These are phyloP conservation scores for Yamadazyma dendronema DNA, from an alignment of 1,139 yeast genomes.

Conservation along the genomic window DNA sequence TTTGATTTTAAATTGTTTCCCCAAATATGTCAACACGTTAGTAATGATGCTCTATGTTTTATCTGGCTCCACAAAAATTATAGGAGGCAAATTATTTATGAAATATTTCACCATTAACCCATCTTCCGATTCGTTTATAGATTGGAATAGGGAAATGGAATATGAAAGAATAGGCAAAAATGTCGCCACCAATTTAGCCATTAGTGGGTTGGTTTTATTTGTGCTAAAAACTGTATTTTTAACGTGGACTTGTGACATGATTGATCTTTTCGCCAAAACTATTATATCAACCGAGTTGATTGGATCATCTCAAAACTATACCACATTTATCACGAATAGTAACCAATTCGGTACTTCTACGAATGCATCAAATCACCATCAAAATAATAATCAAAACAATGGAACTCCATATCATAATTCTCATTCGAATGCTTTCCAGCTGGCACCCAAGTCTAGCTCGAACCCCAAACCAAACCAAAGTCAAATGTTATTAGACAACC, in stretches of 20 bases:
- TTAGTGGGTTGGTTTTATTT: constrained; percentile 23
- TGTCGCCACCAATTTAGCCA: constrained; percentile 9
- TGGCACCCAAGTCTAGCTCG: too few relatives aligned
- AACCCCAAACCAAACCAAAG: background rate
- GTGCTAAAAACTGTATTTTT: constrained; percentile 35
- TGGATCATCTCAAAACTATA: constrained; percentile 27
- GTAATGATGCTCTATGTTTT: constrained; percentile 38
- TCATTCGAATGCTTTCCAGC: background rate
- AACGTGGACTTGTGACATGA: constrained; percentile 32
- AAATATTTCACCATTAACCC: constrained; percentile 22
- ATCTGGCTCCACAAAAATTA: constrained; percentile 40
- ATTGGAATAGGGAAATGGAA: constrained; percentile 12
- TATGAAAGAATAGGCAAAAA: constrained; percentile 14
- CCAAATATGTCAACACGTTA: constrained; percentile 39
- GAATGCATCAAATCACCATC: background rate
- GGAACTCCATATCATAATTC: too few relatives aligned
- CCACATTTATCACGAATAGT: constrained; percentile 8
- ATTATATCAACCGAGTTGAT: constrained; percentile 50
- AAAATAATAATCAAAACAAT: background rate
- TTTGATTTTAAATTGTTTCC: constrained; percentile 39
- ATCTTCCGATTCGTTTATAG: constrained; percentile 13
- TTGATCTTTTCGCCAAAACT: constrained; percentile 47
- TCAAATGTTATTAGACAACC: background rate
- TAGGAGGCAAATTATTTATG: constrained; percentile 42
- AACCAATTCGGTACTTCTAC: background rate